Conservation (phyloP, 2,329 filamentous ascomycete species). For the Piedraia hortae region DNA sequence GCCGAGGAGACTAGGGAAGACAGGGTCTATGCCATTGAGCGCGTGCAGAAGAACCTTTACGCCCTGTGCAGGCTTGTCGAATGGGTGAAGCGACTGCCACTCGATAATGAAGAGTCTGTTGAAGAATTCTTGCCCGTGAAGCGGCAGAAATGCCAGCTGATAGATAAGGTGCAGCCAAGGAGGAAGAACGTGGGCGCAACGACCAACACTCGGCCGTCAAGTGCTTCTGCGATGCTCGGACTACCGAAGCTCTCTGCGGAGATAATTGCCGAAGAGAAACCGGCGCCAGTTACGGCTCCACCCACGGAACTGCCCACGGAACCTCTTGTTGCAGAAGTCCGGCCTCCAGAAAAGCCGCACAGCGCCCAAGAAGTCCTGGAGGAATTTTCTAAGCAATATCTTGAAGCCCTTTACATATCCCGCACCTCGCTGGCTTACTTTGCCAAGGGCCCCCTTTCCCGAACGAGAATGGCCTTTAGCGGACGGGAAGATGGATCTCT, state of each 20-base stretch:
- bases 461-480: slow-evolving; percentile 43
- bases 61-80: slow-evolving; percentile 37
- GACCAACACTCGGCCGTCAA: no score
- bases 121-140: no score
- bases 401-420: slow-evolving; percentile 20
- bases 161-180: slow-evolving; percentile 5
- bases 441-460: slow-evolving; percentile 52
- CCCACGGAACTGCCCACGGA: neutral
- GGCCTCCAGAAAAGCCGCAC: slow-evolving; percentile 1
- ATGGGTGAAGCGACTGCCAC: slow-evolving; percentile 33
- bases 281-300: neutral
- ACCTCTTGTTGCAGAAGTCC: neutral
- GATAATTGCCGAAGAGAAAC: neutral
- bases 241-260: slow-evolving; percentile 1
- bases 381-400: slow-evolving; percentile 12
- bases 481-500: neutral
- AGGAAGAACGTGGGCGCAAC: slow-evolving; percentile 6
- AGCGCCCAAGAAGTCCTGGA: slow-evolving; percentile 5
- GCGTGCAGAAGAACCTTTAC: slow-evolving; percentile 32
- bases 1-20: slow-evolving; percentile 29
- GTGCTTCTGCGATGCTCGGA: no score
- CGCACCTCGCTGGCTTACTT: slow-evolving; percentile 60
- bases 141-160: slow-evolving; percentile 3
- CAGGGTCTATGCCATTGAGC: slow-evolving; percentile 35
- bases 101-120: no score